These are phyloP conservation scores for Stylonectria norvegica DNA, from an alignment of 2,329 filamentous ascomycete genomes.

Conservation along the genomic window DNA sequence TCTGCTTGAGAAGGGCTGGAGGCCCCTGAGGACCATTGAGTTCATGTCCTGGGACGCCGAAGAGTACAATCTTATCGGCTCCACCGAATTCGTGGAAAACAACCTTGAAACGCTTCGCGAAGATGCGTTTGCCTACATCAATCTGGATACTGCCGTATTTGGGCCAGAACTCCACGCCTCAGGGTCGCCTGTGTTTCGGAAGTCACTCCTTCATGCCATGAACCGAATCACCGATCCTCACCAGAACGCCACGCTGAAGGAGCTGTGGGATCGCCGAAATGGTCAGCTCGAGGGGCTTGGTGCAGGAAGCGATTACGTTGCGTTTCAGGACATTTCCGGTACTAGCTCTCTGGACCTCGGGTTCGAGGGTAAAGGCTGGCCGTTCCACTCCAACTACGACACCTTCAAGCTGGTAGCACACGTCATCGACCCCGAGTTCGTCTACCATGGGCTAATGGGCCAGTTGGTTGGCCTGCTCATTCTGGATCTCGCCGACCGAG, in stretches of 20 bases:
- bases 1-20: constrained; percentile 74
- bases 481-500: constrained; percentile 77
- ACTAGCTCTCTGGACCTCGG: constrained; percentile 82
- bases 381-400: constrained; percentile 83
- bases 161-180: constrained; percentile 72
- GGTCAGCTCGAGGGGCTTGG: constrained; percentile 65
- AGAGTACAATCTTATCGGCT: constrained; percentile 90
- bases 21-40: constrained; percentile 88
- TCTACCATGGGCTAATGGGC: constrained; percentile 74
- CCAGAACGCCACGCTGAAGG: constrained; percentile 66
- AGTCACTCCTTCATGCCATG: constrained; percentile 68
- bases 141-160: constrained; percentile 79
- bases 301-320: constrained; percentile 76
- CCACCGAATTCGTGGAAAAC: constrained; percentile 91
- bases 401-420: constrained; percentile 81
- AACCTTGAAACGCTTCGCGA: constrained; percentile 69
- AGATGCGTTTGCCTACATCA: constrained; percentile 82
- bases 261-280: constrained; percentile 69
- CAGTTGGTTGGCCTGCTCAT: constrained; percentile 80
- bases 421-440: constrained; percentile 77
- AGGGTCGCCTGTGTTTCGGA: constrained; percentile 76
- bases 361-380: constrained; percentile 65
- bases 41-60: constrained; percentile 96
- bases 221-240: constrained; percentile 70
- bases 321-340: constrained; percentile 89